Evolutionary conservation across 257 asterid species (phyloP), one percentile per base, ranked within the genome.

Genomic region (Ajuga chamaepitys): DNA sequence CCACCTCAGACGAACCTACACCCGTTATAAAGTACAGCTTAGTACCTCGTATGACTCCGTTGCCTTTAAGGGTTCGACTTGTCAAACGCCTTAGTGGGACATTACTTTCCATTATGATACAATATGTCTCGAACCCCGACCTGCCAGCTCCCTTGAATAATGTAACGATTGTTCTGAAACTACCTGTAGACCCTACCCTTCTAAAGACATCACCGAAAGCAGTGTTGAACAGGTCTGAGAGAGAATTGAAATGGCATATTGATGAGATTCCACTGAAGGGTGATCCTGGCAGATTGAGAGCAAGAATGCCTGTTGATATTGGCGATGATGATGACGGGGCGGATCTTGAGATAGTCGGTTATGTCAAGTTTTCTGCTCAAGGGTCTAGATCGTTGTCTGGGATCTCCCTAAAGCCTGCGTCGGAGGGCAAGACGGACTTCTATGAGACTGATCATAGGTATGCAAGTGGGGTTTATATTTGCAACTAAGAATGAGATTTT

Each of bases 151-250:
- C 99, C 7, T 81, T 93, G 78, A 86, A 54, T 35, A 71, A 89
- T 51, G 96, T 93, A 59, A 84, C 94, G 0, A 77, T 93, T 78
- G 83, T 86, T 73, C 73, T 93, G 64, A 93, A 89, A 67, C 64
- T 93, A 60, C 99, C 99, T 0, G 96, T 86, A 52, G 97, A 93
- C 65, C 99, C 99, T 22, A 77, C 92, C 16, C 70, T 93, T 45
- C 63, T 93, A 62, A 80, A 87, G 70, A 97, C 87, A 58, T 86
- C 97, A 5, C 99, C 99, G 9, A 93, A 89, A 70, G 99, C 96
- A 20, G 86, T 87, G 72, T 70, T 89, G 86, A 89, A 93, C 68
- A 86, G 99, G 82, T 74, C 95, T 17, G 92, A 86, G 76, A 93
- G 77, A 70, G 97, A 93, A 80, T 42, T 93, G 76, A 89, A 83